Evolutionary conservation across 2,329 filamentous ascomycete species (phyloP), one percentile per base, ranked within the genome.

Genomic region (Diaporthe vaccinii): DNA sequence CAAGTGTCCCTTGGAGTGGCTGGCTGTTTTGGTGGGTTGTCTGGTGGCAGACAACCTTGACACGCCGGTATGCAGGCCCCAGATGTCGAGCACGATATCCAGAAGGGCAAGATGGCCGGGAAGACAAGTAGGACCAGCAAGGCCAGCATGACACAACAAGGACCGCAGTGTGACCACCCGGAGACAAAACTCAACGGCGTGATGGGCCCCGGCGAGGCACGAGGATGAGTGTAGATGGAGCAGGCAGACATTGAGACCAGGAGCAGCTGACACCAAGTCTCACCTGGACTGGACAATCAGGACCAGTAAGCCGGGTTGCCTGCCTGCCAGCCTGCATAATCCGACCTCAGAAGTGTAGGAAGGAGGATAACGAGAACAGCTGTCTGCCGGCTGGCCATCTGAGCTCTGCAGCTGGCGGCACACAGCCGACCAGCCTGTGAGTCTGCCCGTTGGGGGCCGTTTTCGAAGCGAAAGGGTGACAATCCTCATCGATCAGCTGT

Each of bases 211-310:
- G 36, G 12, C n/a, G 46, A 57, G 69, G 65, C 75, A 75, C 53
- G 61, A 75, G 75, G 53, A 41, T 41, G 55, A 22, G 34, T 10
- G 20, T 55, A 53, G 68, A 73, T 36, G 53, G 69, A 74, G 73
- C 69, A 76, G 75, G 75, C 75, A 76, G 73, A 57, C 71, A 57
- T 46, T 49, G n/a, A 75, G 73, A 44, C 58, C 28, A 46, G 46
- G 41, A n/a, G 58, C 71, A 73, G 71, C 71, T 73, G 71, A 73
- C 71, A 58, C 25, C 58, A n/a, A 73, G 57, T 39, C 20, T 44
- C 34, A 65, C n/a, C 68, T 25, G 39, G 22, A 4, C 20, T 36
- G 17, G 31, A 58, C 53, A 34, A 34, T 34, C 53, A 46, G 22
- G 41, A 49, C 41, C 61, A 49, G 61, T 65, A 46, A 65, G 61